Evolutionary conservation across 2,329 filamentous ascomycete genomes (phyloP), one percentile per base, ranked within the genome.

Genomic region (Ambrosiella xylebori): DNA sequence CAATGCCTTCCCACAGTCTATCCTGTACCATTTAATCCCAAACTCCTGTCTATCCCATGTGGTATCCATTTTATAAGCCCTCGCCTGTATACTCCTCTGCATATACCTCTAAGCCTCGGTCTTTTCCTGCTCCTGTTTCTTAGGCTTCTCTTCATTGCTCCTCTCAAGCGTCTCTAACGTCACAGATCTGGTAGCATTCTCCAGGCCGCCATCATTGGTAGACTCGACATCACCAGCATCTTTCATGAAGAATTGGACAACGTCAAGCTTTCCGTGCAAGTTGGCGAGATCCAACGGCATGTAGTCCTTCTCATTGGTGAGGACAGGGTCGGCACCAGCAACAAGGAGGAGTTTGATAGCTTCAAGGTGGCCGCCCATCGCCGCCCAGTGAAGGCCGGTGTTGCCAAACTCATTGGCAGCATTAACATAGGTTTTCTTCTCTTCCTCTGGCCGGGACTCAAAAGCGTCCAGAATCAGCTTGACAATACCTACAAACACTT

Each of bases 311-410:
- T 84, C 80, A 67, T 97, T 97, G 66, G 83, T 83, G 38, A 88
- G 73, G 9, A 82, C 82, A 3, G 89, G 82, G 60, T 88, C 84
- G 1, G 89, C 89, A 1, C 88, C 89, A 2, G 81, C 75, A 37
- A 54, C 60, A 1, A 95, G 75, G 11, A 98, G 76, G 0, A 82
- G 71, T 72, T 90, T 86, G 6, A 95, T 88, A 2, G 82, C 80
- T 5, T 84, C 79, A 2, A 97, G 73, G 65, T 96, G 90, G 1
- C 90, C 90, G 57, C 94, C 93, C 58, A 96, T 73, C 0, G 88
- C 86, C 0, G 91, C 91, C 90, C 90, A 97, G 71, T 98, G 93
- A 59, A 98, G 74, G 0, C 88, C 80, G 0, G 91, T 96, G 72
- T 96, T 97, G 50, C 89, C 90, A 51, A 86, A 84, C 61, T 81